phyloP scores from a whole-genome alignment of 2,329 filamentous ascomycete species.

The Pezicula carpinea region DNA sequence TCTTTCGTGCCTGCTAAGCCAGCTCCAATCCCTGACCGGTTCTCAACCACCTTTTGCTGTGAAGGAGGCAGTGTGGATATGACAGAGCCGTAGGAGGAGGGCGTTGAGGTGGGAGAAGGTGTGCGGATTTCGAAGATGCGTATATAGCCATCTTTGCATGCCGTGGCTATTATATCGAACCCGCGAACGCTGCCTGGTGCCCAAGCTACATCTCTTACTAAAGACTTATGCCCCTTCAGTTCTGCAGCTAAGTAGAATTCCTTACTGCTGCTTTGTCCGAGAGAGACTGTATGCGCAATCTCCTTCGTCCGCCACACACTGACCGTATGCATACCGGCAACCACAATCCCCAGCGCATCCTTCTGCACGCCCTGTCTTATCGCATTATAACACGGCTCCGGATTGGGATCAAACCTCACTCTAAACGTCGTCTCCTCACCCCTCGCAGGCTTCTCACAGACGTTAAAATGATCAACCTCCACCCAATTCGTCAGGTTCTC shows the following conservation, averaged over 20 bases:
- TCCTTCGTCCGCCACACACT: conserved; percentile 76
- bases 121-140: conserved; percentile 81
- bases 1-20: conserved; percentile 40
- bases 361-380: conserved; percentile 75
- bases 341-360: conserved; percentile 75
- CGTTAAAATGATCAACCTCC: conserved; percentile 69
- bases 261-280: conserved; percentile 55
- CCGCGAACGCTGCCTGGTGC: conserved; percentile 86
- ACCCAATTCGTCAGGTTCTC: conserved; percentile 76
- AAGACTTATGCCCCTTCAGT: conserved; percentile 65
- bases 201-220: conserved; percentile 89
- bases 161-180: conserved; percentile 85
- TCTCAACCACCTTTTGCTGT: conserved; percentile 15
- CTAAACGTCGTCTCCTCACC: conserved; percentile 86
- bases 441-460: conserved; percentile 65
- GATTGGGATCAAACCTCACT: conserved; percentile 84
- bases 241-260: conserved; percentile 84
- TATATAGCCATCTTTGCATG: conserved; percentile 86
- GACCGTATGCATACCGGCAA: conserved; percentile 80
- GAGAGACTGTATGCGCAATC: conserved; percentile 41
- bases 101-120: conserved; percentile 28
- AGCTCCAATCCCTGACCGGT: conserved; percentile 48
- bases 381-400: conserved; percentile 72
- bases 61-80: conserved; percentile 7
- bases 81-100: neutral